Conservation (phyloP, 305 asterid species). For the Fraxinus xanthoxyloides region DNA sequence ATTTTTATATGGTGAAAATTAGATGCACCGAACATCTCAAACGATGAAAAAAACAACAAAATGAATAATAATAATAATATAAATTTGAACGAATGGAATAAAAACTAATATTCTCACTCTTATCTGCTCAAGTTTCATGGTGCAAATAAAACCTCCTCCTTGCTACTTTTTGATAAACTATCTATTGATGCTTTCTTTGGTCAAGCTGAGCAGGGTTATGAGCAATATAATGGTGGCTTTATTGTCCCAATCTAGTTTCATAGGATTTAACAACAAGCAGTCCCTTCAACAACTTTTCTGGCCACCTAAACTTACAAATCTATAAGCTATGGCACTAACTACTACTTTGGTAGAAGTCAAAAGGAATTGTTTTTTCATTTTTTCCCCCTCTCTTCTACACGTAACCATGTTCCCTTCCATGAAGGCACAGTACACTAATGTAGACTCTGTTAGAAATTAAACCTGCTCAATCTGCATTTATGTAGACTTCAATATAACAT, state of each 20-base stretch:
- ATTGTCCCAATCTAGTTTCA: not conserved
- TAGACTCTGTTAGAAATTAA: not conserved
- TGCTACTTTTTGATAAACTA: not conserved
- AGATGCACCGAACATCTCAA: not conserved
- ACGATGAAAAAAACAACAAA: not conserved
- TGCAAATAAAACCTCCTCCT: not conserved
- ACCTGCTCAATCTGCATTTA: not conserved
- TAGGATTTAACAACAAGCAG: not conserved
- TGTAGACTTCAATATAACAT: not conserved
- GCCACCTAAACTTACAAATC: not conserved
- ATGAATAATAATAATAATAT: not conserved
- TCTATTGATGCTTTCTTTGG: not conserved
- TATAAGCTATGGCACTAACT: not conserved
- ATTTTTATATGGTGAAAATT: not conserved
- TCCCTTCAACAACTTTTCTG: not conserved
- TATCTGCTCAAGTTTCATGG: not conserved
- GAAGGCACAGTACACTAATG: not conserved
- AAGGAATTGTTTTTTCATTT: not conserved
- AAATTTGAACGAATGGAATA: not conserved
- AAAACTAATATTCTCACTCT: not conserved
- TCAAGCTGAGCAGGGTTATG: not conserved
- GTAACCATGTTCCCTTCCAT: not conserved
- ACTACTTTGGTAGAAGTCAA: not conserved
- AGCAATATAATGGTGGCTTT: not conserved
- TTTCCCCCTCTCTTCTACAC: not conserved